Percentiles rank a stretch among this genome's conserved stretches.
These are phyloP conservation scores for Laguncularia racemosa DNA, from an alignment of 345 rosid species.

Conservation along the genomic window DNA sequence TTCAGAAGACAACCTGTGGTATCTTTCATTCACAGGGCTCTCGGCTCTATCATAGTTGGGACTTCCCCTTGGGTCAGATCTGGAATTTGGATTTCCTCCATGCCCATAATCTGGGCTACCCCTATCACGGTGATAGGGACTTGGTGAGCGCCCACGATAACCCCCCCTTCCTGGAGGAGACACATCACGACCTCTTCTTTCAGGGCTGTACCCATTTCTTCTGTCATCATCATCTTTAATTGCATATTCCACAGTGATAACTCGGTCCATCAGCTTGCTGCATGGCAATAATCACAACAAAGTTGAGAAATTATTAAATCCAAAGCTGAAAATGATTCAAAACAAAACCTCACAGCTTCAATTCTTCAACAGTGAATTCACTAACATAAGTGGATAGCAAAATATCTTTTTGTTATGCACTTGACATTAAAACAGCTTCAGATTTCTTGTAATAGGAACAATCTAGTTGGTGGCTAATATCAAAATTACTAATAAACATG, in stretches of 20 bases:
- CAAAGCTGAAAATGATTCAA: too few species aligned
- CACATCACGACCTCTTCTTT: conserved; percentile 50
- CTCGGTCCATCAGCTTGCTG: conserved; percentile 89
- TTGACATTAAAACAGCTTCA: too few species aligned
- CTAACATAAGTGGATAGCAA: too few species aligned
- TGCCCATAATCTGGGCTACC: conserved; percentile 95
- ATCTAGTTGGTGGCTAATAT: too few species aligned
- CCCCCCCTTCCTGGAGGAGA: conserved; percentile 60
- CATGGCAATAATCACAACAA: conserved; percentile 6
- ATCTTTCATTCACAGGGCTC: conserved; percentile 52
- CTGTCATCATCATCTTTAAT: conserved; percentile 78
- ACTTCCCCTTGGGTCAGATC: conserved; percentile 39
- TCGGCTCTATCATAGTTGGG: conserved; percentile 48
- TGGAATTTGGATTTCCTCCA: conserved; percentile 49
- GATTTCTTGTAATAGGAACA: too few species aligned
- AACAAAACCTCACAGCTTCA: too few species aligned
- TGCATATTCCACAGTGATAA: conserved; percentile 92
- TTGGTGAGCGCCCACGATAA: conserved; percentile 65
- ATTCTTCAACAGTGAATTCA: too few species aligned
- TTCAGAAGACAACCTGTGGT: conserved; percentile 26
- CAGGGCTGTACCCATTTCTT: conserved; percentile 63
- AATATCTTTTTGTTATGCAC: too few species aligned
- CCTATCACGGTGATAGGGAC: conserved; percentile 77
- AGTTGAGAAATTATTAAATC: not conserved
- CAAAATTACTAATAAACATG: too few species aligned